Base-by-base conservation (phyloP, 2,329 filamentous ascomycete species). In the Sclerotinia minor region DNA sequence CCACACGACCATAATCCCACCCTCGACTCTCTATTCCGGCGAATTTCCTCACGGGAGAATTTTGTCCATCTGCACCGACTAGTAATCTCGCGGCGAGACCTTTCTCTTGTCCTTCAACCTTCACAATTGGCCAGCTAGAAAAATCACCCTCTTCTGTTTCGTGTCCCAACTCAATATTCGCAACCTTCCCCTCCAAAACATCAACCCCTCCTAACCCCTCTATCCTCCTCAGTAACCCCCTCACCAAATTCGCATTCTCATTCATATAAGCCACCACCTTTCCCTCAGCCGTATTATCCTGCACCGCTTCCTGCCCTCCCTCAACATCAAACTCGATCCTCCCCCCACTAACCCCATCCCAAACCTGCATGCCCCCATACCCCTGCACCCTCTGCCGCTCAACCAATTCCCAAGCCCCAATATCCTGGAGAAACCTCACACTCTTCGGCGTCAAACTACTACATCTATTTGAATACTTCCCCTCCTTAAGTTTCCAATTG, bases 321-420 rank as follows among this genome's bases (percentile, higher is more conserved):
- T 83, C 85, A 76, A 64, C 53, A 80, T 95, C 91, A 78, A 99
- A 99, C 73, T 92, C 90, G 77, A 99, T 95, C 73, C 89, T 87
- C 47, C 93, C 92, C 69, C 88, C 93, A 52, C 91, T 92, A 67
- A 97, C 87, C 70, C 94, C 96, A 78, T 99, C 95, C 95, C 96
- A 99, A 44, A 98, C 95, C 78, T 97, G 91, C 95, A 99, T 99
- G 74, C 94, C 91, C 69, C 96, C 89, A 79, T 97, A 99, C 0
- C 89, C 85, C 80, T 97, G 94, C 45, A 95, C 87, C 44, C 95
- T 87, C 7, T 86, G 82, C 53, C 83, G 81, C 72, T 91, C 85
- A 69, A 97, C 82, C 76, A 96, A 88, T 8, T 83, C 77, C 95
- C 94, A 98, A 61, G 90, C 93, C 47, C 94, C 95, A 69, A 96